Conservation (phyloP, 2,329 filamentous ascomycete genomes). For the Pestalotiopsis sp. region DNA sequence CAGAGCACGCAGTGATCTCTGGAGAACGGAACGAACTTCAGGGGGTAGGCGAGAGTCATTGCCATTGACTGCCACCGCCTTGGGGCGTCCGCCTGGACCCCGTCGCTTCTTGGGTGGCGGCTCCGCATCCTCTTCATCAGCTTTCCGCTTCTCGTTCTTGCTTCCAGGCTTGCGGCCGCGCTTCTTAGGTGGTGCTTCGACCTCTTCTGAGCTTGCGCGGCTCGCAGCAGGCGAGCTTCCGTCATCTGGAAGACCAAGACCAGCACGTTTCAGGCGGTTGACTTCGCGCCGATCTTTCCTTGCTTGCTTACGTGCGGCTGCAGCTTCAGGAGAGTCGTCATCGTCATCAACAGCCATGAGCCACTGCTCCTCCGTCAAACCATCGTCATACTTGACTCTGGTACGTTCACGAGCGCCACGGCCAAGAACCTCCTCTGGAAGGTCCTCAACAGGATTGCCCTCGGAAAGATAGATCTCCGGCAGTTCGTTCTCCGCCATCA, state of each 20-base stretch:
- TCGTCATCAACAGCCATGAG: slow-evolving; percentile 96
- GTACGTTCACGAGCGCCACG: slow-evolving; percentile 95
- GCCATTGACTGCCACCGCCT: slow-evolving; percentile 47
- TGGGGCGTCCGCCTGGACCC: slow-evolving; percentile 68
- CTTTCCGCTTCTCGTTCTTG: slow-evolving; percentile 85
- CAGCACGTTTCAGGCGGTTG: slow-evolving; percentile 68
- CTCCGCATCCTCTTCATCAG: slow-evolving; percentile 74
- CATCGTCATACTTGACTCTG: slow-evolving; percentile 93
- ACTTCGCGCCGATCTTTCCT: slow-evolving; percentile 76
- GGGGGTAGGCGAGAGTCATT: slow-evolving; percentile 53
- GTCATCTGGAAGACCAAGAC: slow-evolving; percentile 32
- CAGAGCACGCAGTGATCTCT: slow-evolving; percentile 74
- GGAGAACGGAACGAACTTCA: slow-evolving; percentile 74
- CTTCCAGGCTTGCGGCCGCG: slow-evolving; percentile 77
- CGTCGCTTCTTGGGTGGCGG: slow-evolving; percentile 78
- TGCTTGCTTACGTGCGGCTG: slow-evolving; percentile 85
- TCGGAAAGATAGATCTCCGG: slow-evolving; percentile 94
- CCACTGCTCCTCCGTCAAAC: slow-evolving; percentile 98
- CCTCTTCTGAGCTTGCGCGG: slow-evolving; percentile 80
- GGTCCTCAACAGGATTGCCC: slow-evolving; percentile 76
- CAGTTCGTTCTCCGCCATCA: slow-evolving; percentile 84
- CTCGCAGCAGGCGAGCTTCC: slow-evolving; percentile 80
- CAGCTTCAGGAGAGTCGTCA: slow-evolving; percentile 90
- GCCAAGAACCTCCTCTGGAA: slow-evolving; percentile 75
- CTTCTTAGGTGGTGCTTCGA: slow-evolving; percentile 74